Evolutionary conservation across 345 rosid species (phyloP).

Genomic region (Mallotus nudiflorus): DNA sequence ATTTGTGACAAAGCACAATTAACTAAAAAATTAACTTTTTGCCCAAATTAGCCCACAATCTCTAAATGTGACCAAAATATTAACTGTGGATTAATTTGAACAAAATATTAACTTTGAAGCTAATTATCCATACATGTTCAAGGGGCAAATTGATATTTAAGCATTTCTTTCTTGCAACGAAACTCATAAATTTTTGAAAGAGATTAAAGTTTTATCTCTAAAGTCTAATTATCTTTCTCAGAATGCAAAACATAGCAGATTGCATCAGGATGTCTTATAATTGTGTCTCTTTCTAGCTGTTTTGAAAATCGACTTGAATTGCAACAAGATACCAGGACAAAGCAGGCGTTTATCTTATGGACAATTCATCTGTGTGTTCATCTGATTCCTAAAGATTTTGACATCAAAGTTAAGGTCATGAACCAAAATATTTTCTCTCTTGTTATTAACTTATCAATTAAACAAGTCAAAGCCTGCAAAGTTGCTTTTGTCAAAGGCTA

Average conservation of each 20-base stretch:
- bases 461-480: not conserved
- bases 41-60: no score
- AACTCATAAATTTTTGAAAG: no score
- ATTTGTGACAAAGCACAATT: no score
- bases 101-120: no score
- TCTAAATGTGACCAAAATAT: no score
- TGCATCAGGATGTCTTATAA: not conserved
- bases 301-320: not conserved
- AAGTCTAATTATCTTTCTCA: not conserved
- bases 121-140: no score
- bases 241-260: not conserved
- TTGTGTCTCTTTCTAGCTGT: not conserved
- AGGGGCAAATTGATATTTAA: no score
- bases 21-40: no score
- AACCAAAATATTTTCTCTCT: not conserved
- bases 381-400: not conserved
- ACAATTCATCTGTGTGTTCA: not conserved
- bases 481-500: not conserved
- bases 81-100: no score
- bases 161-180: no score
- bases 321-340: not conserved
- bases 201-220: not conserved
- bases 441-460: not conserved
- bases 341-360: not conserved
- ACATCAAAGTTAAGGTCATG: not conserved